A percentile compares a stretch with the other conserved stretches of the same genome.
These are phyloP conservation scores for Solanum pennellii DNA, from an alignment of 257 asterid genomes.

Conservation along the genomic window DNA sequence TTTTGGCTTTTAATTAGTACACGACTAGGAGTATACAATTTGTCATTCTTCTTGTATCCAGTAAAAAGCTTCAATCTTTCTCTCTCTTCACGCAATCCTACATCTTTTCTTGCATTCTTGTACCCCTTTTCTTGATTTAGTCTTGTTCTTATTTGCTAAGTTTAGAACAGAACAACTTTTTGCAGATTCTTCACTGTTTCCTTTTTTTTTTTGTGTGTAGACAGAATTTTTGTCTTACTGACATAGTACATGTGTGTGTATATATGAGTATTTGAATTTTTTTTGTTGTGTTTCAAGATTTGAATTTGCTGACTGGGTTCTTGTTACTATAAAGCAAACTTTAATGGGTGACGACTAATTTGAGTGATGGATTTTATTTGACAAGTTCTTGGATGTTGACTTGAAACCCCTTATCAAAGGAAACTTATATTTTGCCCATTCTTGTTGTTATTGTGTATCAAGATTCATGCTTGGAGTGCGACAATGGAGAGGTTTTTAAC, in stretches of 20 bases:
- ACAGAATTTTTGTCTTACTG: background rate
- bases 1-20: background rate
- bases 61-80: background rate
- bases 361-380: too few relatives aligned
- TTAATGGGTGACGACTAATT: too few relatives aligned
- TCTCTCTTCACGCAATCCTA: conserved; percentile 20
- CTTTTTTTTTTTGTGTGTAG: background rate
- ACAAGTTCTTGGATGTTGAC: too few relatives aligned
- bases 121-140: conserved; percentile 3
- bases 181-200: background rate
- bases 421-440: too few relatives aligned
- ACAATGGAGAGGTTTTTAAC: too few relatives aligned
- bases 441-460: too few relatives aligned
- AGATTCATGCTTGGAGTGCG: too few relatives aligned
- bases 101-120: background rate
- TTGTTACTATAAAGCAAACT: too few relatives aligned
- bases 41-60: background rate
- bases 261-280: background rate
- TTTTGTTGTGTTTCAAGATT: background rate
- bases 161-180: background rate
- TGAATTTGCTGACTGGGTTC: too few relatives aligned
- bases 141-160: background rate
- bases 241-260: background rate
- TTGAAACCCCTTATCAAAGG: too few relatives aligned
- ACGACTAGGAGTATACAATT: background rate